phyloP scores from a whole-genome alignment of 164 flowering plant genomes.

The Platanus orientalis region DNA sequence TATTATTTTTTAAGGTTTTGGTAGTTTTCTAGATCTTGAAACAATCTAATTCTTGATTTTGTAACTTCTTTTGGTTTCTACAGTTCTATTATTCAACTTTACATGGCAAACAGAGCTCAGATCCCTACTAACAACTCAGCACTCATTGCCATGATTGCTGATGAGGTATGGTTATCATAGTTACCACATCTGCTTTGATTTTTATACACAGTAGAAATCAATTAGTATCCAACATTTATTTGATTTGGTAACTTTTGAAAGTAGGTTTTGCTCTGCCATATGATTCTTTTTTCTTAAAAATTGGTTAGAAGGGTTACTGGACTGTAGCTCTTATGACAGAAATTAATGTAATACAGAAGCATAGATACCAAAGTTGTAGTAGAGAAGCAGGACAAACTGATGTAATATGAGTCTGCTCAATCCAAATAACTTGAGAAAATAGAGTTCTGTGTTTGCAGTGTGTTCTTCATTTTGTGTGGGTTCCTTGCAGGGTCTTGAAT shows the following conservation, averaged over 20 bases:
- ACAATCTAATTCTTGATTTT: background rate
- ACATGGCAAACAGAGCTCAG: constrained; percentile 63
- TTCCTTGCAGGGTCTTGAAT: too few relatives aligned
- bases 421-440: too few relatives aligned
- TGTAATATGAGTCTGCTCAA: too few relatives aligned
- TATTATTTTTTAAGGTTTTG: background rate
- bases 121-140: constrained; percentile 58
- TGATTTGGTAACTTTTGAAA: background rate
- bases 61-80: background rate
- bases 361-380: too few relatives aligned
- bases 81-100: constrained; percentile 14
- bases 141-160: constrained; percentile 82
- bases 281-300: too few relatives aligned
- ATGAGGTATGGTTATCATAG: constrained; percentile 51
- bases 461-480: too few relatives aligned
- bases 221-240: background rate
- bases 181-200: background rate
- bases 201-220: background rate
- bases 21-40: background rate
- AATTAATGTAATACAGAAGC: too few relatives aligned
- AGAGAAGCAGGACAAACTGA: too few relatives aligned
- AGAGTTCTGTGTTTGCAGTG: too few relatives aligned
- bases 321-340: too few relatives aligned
- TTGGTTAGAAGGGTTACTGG: too few relatives aligned
- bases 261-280: background rate